Base-by-base conservation (phyloP, 192 early-diverging fungal species). In the Backusella morwellensis region DNA sequence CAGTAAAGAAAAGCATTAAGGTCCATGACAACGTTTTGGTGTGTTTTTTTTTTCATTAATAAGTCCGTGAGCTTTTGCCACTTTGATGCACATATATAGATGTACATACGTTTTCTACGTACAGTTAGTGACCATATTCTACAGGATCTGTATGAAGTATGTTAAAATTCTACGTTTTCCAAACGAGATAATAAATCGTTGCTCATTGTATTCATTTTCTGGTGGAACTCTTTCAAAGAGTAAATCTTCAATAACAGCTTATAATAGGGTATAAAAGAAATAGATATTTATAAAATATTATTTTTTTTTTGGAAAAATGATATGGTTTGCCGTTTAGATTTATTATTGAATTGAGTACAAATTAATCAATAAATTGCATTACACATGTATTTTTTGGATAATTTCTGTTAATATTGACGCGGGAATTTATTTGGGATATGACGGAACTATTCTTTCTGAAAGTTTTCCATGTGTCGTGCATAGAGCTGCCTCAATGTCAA, bases 401-500 rank as follows among this genome's bases (percentile, higher is more conserved):
- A 12, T 63, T 29, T 63, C 26, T 63, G 26, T 63, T 26, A 12
- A 26, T 29, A 63, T 21, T 63, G 3, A 50, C 7, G 47, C 47
- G 47, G 19, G 19, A 50, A 50, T 50, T 50, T 50, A 50, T 50
- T 50, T 50, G 6, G 47, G 4, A n/a, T 1, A 23, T n/a, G 26
- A 29, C 26, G 23, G 8, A 3, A 29, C 11, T 29, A 63, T 63
- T 63, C 56, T 63, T 63, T 29, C 56, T 26, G 26, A 63, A 63
- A 63, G 56, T 15, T 29, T 63, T 63, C 56, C 56, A 63, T 63
- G 26, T 63, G 56, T 63, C 56, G 56, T 26, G 56, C 56, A 63
- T 63, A 63, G 12, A 63, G 56, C 21, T 63, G 56, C 56, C 11
- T 63, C 56, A 63, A 63, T 63, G 56, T 63, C 3, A 63, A 4